Percentiles rank a stretch among this genome's conserved stretches.
Evolutionary conservation across 352 stramenopile genomes (phyloP).

Genomic region (Globisporangium lucens): DNA sequence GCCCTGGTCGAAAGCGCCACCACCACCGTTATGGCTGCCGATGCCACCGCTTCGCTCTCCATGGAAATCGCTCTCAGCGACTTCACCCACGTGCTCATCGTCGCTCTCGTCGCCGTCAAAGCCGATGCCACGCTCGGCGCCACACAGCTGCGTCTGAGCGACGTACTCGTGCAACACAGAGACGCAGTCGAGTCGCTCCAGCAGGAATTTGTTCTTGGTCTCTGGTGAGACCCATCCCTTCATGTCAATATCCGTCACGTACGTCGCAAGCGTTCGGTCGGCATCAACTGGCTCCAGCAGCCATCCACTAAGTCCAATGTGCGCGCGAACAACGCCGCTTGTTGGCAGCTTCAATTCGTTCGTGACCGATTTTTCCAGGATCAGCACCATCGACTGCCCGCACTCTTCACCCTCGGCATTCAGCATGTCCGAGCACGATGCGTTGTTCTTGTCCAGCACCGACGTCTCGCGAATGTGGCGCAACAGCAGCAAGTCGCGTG

Average conservation of each 20-base stretch:
- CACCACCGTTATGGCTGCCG: constrained; percentile 27
- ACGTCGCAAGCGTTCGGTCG: constrained; percentile 57
- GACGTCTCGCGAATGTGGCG: constrained; percentile 71
- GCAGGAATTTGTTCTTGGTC: constrained; percentile 48
- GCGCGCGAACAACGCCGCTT: constrained; percentile 42
- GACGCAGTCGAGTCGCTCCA: constrained; percentile 60
- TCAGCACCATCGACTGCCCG: constrained; percentile 59
- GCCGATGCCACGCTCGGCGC: constrained; percentile 30
- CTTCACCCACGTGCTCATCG: constrained; percentile 33
- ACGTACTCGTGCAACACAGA: constrained; percentile 62
- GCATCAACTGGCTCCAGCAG: constrained; percentile 67
- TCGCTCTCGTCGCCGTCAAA: constrained; percentile 46
- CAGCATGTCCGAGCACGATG: constrained; percentile 24
- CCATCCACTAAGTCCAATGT: constrained; percentile 70
- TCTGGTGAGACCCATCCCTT: constrained; percentile 44
- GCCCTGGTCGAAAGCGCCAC: constrained; percentile 28
- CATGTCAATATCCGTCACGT: constrained; percentile 70
- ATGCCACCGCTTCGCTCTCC: constrained; percentile 25
- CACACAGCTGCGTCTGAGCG: constrained; percentile 55
- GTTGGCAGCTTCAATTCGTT: constrained; percentile 65
- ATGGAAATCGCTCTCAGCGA: constrained; percentile 30
- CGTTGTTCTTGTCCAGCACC: constrained; percentile 38
- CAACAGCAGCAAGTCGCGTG: constrained; percentile 70
- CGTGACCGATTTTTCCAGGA: constrained; percentile 76
- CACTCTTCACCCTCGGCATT: constrained; percentile 45